A percentile compares a stretch with the other conserved stretches of the same genome.
These are phyloP conservation scores for Colletotrichum kahawae DNA, from an alignment of 2,329 filamentous ascomycete species.

Conservation along the genomic window DNA sequence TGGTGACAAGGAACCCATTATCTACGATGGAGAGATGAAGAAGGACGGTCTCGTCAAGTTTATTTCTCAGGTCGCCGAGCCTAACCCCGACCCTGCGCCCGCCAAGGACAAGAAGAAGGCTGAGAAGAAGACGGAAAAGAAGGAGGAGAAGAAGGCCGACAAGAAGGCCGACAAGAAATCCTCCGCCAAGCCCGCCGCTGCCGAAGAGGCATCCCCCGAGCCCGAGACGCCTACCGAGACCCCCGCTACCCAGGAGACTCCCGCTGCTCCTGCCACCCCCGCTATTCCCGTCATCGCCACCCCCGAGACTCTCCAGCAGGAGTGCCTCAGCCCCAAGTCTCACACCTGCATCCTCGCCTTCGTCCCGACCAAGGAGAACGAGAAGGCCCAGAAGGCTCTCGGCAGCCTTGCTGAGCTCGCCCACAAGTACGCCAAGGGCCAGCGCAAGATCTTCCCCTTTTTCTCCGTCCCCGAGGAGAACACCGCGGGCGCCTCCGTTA, in stretches of 20 bases:
- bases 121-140: slow-evolving; percentile 36
- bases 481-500: slow-evolving; percentile 42
- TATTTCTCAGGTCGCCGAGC: slow-evolving; percentile 76
- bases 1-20: slow-evolving; percentile 68
- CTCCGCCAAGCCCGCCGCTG: not conserved
- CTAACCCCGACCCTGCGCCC: slow-evolving; percentile 78
- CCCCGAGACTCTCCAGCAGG: slow-evolving; percentile 66
- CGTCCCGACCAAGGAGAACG: slow-evolving; percentile 56
- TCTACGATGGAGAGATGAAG: slow-evolving; percentile 84
- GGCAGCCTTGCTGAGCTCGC: slow-evolving; percentile 73
- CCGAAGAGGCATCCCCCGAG: slow-evolving; percentile 26
- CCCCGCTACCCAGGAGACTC: slow-evolving; percentile 32
- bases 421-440: slow-evolving; percentile 72
- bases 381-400: slow-evolving; percentile 62
- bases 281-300: slow-evolving; percentile 71
- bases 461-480: slow-evolving; percentile 68
- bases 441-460: slow-evolving; percentile 80
- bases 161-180: slow-evolving; percentile 2
- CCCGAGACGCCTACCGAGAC: slow-evolving; percentile 43
- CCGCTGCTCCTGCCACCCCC: slow-evolving; percentile 45
- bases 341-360: slow-evolving; percentile 84
- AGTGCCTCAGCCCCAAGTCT: slow-evolving; percentile 78
- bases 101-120: slow-evolving; percentile 50
- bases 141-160: slow-evolving; percentile 19
- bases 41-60: slow-evolving; percentile 84